phyloP scores from a whole-genome alignment of 805 yeast species.

The Schwanniomyces yamadae region DNA sequence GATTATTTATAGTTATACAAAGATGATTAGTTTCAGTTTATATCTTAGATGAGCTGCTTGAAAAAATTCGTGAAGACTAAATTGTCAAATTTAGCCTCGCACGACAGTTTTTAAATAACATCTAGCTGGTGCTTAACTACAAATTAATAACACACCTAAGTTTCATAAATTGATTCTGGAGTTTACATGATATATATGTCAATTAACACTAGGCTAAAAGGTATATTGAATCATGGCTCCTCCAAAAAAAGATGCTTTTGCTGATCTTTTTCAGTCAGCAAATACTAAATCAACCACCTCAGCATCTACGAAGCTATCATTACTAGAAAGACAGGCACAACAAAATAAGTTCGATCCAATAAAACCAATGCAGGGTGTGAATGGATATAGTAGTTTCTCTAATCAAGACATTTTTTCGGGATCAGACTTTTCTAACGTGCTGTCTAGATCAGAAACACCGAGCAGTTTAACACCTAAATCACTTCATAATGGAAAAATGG shows the following conservation, averaged over 20 bases:
- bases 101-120: background rate
- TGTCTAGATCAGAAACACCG: background rate
- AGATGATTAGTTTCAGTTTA: no score
- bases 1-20: no score
- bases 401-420: conserved; percentile 36
- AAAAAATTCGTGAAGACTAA: conserved; percentile 3
- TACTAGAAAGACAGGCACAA: conserved; percentile 26
- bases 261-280: conserved; percentile 40
- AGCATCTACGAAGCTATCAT: conserved; percentile 10
- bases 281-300: conserved; percentile 14
- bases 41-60: conserved; percentile 6
- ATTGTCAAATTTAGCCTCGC: background rate
- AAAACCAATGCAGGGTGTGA: conserved; percentile 5
- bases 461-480: conserved; percentile 2
- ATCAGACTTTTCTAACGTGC: background rate
- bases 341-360: conserved; percentile 8
- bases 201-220: no score
- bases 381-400: conserved; percentile 24
- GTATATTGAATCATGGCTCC: conserved; percentile 20
- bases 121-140: no score
- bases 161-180: no score
- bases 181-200: background rate
- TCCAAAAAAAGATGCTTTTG: conserved; percentile 46
- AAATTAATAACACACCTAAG: background rate
- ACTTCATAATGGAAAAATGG: background rate